phyloP scores from a whole-genome alignment of 495 filamentous ascomycete genomes.

The Talaromyces adpressus region DNA sequence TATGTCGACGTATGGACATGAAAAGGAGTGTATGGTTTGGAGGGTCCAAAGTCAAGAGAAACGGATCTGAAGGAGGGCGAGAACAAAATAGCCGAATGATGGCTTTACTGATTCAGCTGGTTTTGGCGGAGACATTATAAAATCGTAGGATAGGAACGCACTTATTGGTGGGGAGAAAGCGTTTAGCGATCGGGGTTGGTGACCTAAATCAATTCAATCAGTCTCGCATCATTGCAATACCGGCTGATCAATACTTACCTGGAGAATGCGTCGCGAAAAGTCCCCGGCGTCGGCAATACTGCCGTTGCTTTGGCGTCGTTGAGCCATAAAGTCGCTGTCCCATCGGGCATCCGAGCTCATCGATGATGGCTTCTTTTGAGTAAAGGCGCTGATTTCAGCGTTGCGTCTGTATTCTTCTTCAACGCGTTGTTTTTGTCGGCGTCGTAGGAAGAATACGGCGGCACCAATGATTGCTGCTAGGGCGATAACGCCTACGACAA shows the following conservation, averaged over 20 bases:
- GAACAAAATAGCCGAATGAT: neutral
- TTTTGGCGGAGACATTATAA: neutral
- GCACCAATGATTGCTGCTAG: conserved; percentile 58
- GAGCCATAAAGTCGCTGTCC: conserved; percentile 76
- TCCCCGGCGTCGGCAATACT: conserved; percentile 98
- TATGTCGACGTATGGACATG: neutral
- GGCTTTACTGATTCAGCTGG: neutral
- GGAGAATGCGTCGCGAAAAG: conserved; percentile 91
- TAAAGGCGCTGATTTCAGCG: conserved; percentile 60
- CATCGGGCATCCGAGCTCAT: conserved; percentile 72
- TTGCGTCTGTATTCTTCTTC: conserved; percentile 78
- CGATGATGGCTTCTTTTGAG: conserved; percentile 48
- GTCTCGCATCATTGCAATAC: neutral
- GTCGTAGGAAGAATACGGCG: conserved; percentile 68
- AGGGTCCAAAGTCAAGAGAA: neutral
- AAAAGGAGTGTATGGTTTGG: neutral
- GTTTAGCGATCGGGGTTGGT: conserved; percentile 40
- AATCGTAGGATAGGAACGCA: neutral
- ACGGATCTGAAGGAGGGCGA: neutral
- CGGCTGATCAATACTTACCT: conserved; percentile 47
- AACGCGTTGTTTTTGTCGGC: conserved; percentile 61
- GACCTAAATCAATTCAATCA: conserved; percentile 22
- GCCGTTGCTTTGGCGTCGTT: conserved; percentile 86
- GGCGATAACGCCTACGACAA: conserved; percentile 76
- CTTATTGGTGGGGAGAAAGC: neutral